A percentile compares a stretch with the other conserved stretches of the same genome.
Evolutionary conservation across 805 yeast genomes (phyloP).

Genomic region (Teunomyces barrocoloradensis): DNA sequence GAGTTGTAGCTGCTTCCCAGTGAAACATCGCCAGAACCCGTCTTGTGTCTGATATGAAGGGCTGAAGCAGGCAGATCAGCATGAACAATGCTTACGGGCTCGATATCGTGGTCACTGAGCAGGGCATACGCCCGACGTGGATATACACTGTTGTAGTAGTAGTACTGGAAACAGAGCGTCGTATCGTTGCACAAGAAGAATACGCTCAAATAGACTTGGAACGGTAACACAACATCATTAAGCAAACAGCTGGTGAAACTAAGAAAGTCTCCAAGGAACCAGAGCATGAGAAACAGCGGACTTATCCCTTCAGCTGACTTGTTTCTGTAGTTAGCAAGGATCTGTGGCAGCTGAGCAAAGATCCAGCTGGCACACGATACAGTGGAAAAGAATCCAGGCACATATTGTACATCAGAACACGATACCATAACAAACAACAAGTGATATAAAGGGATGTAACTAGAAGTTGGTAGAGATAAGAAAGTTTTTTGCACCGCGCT

Average conservation of each 20-base stretch:
- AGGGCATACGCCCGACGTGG: constrained; percentile 15
- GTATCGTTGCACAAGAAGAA: constrained; percentile 40
- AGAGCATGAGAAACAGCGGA: constrained; percentile 53
- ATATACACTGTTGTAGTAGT: constrained; percentile 39
- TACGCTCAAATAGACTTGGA: constrained; percentile 39
- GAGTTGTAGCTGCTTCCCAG: constrained; percentile 2
- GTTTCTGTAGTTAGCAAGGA: constrained; percentile 52
- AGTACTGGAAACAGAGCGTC: constrained; percentile 39
- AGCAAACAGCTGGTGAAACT: constrained; percentile 40
- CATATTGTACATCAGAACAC: constrained; percentile 4
- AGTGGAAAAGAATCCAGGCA: constrained; percentile 17
- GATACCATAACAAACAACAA: neutral
- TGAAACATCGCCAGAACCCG: neutral
- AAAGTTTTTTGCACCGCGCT: constrained; percentile 2
- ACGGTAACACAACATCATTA: constrained; percentile 35
- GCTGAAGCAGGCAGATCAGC: neutral
- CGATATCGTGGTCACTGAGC: neutral
- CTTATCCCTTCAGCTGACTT: constrained; percentile 70
- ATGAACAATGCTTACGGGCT: neutral
- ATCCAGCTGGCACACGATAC: constrained; percentile 59
- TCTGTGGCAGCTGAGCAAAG: constrained; percentile 74
- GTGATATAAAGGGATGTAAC: neutral
- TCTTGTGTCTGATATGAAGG: neutral
- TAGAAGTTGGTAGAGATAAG: neutral
- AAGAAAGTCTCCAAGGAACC: constrained; percentile 56